These are phyloP conservation scores for Suhomyces bribrorum DNA, from an alignment of 1,139 yeast genomes.

Conservation along the genomic window DNA sequence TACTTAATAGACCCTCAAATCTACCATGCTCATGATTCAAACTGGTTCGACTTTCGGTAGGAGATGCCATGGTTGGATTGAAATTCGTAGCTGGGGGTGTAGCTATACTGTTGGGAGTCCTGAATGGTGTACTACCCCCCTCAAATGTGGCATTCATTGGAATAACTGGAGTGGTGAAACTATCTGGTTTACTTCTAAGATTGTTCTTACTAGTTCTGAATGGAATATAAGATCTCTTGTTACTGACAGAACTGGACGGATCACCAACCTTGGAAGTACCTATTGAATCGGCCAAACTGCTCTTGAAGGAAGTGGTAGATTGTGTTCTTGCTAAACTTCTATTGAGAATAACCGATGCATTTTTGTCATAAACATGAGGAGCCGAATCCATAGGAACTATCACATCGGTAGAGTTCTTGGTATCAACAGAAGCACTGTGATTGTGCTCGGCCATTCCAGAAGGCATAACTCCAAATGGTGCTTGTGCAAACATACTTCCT, in stretches of 20 bases:
- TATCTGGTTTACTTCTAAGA: conserved; percentile 19
- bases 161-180: conserved; percentile 24
- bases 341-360: conserved; percentile 73
- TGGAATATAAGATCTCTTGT: conserved; percentile 47
- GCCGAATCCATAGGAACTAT: conserved; percentile 64
- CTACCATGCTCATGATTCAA: conserved; percentile 11
- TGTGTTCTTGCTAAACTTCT: conserved; percentile 75
- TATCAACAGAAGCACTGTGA: conserved; percentile 54
- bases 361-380: conserved; percentile 77
- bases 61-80: conserved; percentile 5
- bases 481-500: conserved; percentile 10
- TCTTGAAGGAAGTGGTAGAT: conserved; percentile 74
- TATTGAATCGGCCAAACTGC: conserved; percentile 66
- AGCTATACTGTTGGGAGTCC: conserved; percentile 9
- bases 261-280: conserved; percentile 28
- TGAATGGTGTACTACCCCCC: conserved; percentile 12
- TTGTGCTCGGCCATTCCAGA: conserved; percentile 27
- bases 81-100: conserved; percentile 9
- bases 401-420: conserved; percentile 38
- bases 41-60: conserved; percentile 13
- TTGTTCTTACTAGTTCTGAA: conserved; percentile 37
- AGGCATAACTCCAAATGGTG: conserved; percentile 1
- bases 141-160: conserved; percentile 14
- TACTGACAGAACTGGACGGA: conserved; percentile 17
- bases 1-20: conserved; percentile 34